Percentiles rank a stretch among this genome's conserved stretches.
phyloP scores from a whole-genome alignment of 345 rosid genomes.

The Pugionium dolabratum region DNA sequence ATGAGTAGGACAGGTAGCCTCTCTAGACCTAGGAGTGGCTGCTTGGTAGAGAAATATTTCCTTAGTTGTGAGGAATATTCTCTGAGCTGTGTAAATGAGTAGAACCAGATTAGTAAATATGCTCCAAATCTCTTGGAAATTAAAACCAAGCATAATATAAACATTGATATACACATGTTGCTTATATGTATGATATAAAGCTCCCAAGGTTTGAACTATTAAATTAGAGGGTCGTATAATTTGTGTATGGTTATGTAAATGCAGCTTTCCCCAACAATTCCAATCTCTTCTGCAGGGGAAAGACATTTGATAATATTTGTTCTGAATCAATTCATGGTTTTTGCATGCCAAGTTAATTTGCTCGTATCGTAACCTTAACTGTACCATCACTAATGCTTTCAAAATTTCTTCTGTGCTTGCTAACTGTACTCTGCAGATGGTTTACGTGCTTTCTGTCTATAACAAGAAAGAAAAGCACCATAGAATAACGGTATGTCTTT shows the following conservation, averaged over 20 bases:
- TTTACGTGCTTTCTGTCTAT: constrained; percentile 86
- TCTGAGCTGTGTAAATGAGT: constrained; percentile 8
- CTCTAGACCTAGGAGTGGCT: constrained; percentile 24
- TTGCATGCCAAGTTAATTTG: background rate
- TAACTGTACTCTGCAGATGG: constrained; percentile 65
- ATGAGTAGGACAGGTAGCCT: constrained; percentile 20
- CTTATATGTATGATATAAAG: constrained; percentile 4
- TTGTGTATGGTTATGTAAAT: background rate
- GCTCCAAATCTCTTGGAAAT: constrained; percentile 20
- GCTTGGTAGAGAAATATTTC: constrained; percentile 11
- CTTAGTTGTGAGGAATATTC: constrained; percentile 9
- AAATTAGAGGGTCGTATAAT: background rate
- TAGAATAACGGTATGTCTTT: constrained; percentile 70
- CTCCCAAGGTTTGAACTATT: background rate
- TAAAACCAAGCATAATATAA: constrained; percentile 9
- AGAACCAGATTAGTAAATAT: constrained; percentile 11
- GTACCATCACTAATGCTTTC: constrained; percentile 10
- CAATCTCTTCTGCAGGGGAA: constrained; percentile 1
- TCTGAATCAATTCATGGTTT: constrained; percentile 21
- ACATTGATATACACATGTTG: background rate
- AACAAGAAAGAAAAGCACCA: constrained; percentile 91
- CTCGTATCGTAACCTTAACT: constrained; percentile 6
- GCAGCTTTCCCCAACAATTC: constrained; percentile 7
- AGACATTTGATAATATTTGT: constrained; percentile 2
- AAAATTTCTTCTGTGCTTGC: constrained; percentile 14